Percentiles rank a stretch among this genome's conserved stretches.
These are phyloP conservation scores for Sporothrix protearum DNA, from an alignment of 2,329 filamentous ascomycete species.

Conservation along the genomic window DNA sequence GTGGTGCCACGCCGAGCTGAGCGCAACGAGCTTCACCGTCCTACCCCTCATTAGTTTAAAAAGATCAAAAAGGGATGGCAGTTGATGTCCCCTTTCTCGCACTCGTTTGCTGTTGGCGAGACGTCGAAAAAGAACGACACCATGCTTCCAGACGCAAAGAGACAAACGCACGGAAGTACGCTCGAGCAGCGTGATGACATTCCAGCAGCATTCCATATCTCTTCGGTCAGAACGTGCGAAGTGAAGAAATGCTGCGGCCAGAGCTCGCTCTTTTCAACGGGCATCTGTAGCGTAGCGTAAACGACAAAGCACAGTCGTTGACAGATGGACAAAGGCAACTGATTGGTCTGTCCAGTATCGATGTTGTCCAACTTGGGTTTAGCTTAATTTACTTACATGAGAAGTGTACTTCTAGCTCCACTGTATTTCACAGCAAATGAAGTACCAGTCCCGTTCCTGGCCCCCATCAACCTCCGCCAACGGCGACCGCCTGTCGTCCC, in stretches of 20 bases:
- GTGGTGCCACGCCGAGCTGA: conserved; percentile 15
- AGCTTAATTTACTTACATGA: conserved; percentile 8
- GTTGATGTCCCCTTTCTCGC: background rate
- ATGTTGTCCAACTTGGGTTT: background rate
- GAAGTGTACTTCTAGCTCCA: background rate
- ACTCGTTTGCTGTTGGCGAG: background rate
- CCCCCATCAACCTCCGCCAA: conserved; percentile 14
- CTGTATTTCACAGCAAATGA: background rate
- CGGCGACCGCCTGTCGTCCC: background rate
- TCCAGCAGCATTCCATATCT: background rate
- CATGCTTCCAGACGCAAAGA: background rate
- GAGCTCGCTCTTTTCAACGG: background rate
- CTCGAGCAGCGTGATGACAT: background rate
- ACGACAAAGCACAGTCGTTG: background rate
- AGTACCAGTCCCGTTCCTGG: background rate
- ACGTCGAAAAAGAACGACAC: background rate
- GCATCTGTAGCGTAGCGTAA: background rate
- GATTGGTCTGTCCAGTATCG: background rate
- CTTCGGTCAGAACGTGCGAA: background rate
- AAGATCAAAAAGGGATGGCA: background rate
- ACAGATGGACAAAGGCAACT: background rate
- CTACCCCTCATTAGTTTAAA: background rate
- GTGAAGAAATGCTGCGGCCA: background rate
- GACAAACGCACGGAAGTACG: background rate
- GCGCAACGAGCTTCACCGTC: background rate